These are phyloP conservation scores for Corchorus olitorius DNA, from an alignment of 345 rosid genomes.

Conservation along the genomic window DNA sequence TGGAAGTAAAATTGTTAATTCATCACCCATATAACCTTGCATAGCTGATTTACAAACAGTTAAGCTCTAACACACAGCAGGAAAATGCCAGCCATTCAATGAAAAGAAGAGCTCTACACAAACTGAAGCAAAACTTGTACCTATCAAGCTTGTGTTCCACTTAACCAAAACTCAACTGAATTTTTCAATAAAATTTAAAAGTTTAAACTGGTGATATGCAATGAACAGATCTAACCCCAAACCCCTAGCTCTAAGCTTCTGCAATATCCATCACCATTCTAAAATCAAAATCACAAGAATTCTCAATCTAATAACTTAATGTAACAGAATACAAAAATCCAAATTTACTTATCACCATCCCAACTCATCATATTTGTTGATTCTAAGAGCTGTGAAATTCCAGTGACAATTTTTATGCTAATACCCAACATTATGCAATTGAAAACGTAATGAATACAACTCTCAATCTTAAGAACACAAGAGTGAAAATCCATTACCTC, in stretches of 20 bases:
- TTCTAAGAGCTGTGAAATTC: not conserved
- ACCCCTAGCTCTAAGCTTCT: not conserved
- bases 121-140: no score
- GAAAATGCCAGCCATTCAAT: not conserved
- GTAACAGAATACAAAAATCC: not conserved
- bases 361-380: not conserved
- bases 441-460: not conserved
- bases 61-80: not conserved
- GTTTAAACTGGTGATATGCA: not conserved
- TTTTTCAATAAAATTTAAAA: not conserved
- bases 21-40: not conserved
- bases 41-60: not conserved
- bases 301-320: not conserved
- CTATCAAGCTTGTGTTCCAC: no score
- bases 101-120: not conserved
- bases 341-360: not conserved
- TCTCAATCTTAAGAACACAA: not conserved
- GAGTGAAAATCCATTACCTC: slow-evolving; percentile 46
- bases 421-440: not conserved
- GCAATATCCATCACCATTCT: not conserved
- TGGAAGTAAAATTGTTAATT: not conserved
- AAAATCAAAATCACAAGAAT: not conserved
- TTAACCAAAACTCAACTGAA: not conserved
- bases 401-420: not conserved
- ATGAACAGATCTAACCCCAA: not conserved